Evolutionary conservation across 192 early-diverging fungal species (phyloP), one percentile per base, ranked within the genome.

Genomic region (Rhizoclosmatium globosum): DNA sequence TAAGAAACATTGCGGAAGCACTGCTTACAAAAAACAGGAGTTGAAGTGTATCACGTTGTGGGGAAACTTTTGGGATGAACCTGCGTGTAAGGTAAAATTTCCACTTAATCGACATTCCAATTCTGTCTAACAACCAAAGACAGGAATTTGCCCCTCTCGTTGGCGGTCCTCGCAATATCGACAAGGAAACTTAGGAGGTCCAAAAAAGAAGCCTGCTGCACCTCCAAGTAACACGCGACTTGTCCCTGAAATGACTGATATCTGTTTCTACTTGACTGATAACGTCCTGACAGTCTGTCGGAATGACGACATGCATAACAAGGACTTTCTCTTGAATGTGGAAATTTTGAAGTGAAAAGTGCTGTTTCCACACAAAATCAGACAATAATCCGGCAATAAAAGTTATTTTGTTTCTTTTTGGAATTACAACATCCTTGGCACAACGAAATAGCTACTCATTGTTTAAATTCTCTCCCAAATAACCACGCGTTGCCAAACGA

Each of bases 1-100:
- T 88, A 6, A 47, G 76, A 21, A 58, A 68, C 17, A 69, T 88
- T 50, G 83, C 85, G 2, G 42, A 83, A n/a, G 74, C 77, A 13
- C 21, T 87, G 13, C 15, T 44, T 9, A 21, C 38, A 7, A 44
- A 78, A 46, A 88, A 87, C 64, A 43, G 60, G 3, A 47, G 76
- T 7, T 88, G 1, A 45, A 61, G 19, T 64, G 67, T 38, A 65
- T 88, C 39, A 50, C 64, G 3, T 42, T 88, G 0, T 88, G 87
- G 87, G 87, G 87, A 11, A 88, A 88, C 78, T 50, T 66, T 21
- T 88, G 85, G 85, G 72, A 77, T 56, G 79, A 75, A 43, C 44
- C 53, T 23, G 79, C 87, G 11, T 86, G 87, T 76, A 81, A 84
- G 72, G 86, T 87, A 74, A 68, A 50, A 4, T 38, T 42, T 43